Percentiles rank a stretch among this genome's conserved stretches.
Conservation (phyloP, 257 asterid species). For the Anisodus tanguticus region DNA sequence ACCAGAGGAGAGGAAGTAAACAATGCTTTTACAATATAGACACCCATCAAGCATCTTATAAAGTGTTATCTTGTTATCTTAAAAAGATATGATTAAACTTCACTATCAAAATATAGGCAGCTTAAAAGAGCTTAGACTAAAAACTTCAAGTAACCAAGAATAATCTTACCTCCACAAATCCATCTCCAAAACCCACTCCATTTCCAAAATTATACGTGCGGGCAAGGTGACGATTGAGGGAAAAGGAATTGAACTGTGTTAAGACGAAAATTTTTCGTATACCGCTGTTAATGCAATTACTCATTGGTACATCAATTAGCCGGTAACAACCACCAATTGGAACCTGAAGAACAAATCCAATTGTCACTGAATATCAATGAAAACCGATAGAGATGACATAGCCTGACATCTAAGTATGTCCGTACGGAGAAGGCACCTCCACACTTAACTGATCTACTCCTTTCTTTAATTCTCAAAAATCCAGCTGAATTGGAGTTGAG, state of each 20-base stretch:
- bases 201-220: constrained; percentile 75
- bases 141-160: constrained; percentile 5
- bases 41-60: background rate
- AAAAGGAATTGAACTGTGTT: constrained; percentile 93
- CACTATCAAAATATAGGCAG: background rate
- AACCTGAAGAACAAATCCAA: constrained; percentile 55
- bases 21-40: background rate
- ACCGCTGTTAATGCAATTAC: constrained; percentile 98
- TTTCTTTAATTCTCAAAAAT: background rate
- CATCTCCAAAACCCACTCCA: constrained; percentile 85
- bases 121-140: background rate
- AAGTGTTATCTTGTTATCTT: background rate
- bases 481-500: background rate
- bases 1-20: background rate
- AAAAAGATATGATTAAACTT: background rate
- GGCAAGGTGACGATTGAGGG: constrained; percentile 94
- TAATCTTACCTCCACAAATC: constrained; percentile 89
- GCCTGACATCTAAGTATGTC: background rate
- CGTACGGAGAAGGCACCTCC: background rate
- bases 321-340: constrained; percentile 95
- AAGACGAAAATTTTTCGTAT: constrained; percentile 82
- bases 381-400: background rate
- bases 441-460: background rate
- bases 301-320: constrained; percentile 94
- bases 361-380: background rate